A percentile compares a stretch with the other conserved stretches of the same genome.
Conservation (phyloP, 768 basidiomycete genomes). For the Dentipellis sp. region DNA sequence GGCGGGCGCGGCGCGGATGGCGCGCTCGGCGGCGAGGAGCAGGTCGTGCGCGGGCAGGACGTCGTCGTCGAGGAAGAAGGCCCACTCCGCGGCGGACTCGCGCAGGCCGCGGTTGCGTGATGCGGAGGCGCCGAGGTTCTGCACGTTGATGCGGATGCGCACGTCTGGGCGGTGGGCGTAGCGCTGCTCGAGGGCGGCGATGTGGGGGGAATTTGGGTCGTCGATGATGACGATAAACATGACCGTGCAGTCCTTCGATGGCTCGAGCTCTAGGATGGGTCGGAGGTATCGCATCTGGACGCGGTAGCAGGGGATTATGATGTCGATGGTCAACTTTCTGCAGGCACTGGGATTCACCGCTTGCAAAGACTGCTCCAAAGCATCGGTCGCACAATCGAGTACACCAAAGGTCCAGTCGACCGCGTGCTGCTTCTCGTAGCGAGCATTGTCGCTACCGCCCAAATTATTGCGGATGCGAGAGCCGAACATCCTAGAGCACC, state of each 20-base stretch:
- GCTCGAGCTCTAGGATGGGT: conserved; percentile 33
- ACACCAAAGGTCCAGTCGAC: conserved; percentile 39
- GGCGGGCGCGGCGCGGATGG: conserved; percentile 34
- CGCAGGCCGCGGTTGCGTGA: conserved; percentile 46
- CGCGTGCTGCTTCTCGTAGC: conserved; percentile 38
- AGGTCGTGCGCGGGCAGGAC: conserved; percentile 33
- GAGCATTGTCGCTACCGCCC: conserved; percentile 35
- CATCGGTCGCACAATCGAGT: conserved; percentile 31
- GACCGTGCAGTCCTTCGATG: conserved; percentile 32
- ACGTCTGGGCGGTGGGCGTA: conserved; percentile 39
- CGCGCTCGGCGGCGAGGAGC: conserved; percentile 35
- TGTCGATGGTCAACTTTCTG: conserved; percentile 40
- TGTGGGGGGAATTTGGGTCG: conserved; percentile 34
- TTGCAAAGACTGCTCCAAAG: conserved; percentile 29
- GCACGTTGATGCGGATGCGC: conserved; percentile 40
- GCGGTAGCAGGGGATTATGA: conserved; percentile 48
- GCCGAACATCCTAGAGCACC: conserved; percentile 36
- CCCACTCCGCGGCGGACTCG: conserved; percentile 50
- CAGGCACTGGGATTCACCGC: conserved; percentile 13
- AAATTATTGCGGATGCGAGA: conserved; percentile 33
- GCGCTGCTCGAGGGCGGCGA: conserved; percentile 28
- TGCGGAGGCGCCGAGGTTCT: conserved; percentile 42
- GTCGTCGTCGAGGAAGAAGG: conserved; percentile 55
- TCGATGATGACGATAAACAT: conserved; percentile 57
- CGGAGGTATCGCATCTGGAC: conserved; percentile 37